Conservation (phyloP, 371 early-diverging fungal species). For the Syncephalis plumigaleata region DNA sequence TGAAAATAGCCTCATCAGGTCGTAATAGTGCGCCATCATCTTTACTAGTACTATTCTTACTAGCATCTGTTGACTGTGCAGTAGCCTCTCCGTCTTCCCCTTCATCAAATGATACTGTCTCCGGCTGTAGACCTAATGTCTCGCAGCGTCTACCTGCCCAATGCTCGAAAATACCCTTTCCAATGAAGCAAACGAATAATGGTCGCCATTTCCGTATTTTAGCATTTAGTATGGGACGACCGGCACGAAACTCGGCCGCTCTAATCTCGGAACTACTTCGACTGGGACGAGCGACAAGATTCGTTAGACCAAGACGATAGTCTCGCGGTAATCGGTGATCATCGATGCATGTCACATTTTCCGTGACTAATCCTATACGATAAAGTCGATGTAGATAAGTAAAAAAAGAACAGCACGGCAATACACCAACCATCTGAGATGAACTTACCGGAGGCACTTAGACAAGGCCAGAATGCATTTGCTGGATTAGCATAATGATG, state of each 20-base stretch:
- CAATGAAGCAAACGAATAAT: conserved; percentile 48
- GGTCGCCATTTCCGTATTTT: conserved; percentile 42
- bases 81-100: no score
- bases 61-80: no score
- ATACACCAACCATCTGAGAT: neutral
- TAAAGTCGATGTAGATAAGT: no score
- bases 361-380: conserved; percentile 17
- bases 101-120: neutral
- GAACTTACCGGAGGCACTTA: conserved; percentile 31
- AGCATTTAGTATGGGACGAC: conserved; percentile 32
- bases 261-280: conserved; percentile 33
- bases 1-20: no score
- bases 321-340: conserved; percentile 25
- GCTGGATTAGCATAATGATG: conserved; percentile 57
- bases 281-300: conserved; percentile 39
- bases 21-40: no score
- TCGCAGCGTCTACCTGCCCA: neutral
- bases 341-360: conserved; percentile 21
- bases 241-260: conserved; percentile 29
- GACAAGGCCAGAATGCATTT: conserved; percentile 64
- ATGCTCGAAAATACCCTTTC: conserved; percentile 15
- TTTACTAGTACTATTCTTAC: no score
- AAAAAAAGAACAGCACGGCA: neutral
- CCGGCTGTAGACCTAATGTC: neutral
- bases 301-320: conserved; percentile 46